Conservation (phyloP, 2,329 filamentous ascomycete genomes). For the Geoglossum cookeanum region DNA sequence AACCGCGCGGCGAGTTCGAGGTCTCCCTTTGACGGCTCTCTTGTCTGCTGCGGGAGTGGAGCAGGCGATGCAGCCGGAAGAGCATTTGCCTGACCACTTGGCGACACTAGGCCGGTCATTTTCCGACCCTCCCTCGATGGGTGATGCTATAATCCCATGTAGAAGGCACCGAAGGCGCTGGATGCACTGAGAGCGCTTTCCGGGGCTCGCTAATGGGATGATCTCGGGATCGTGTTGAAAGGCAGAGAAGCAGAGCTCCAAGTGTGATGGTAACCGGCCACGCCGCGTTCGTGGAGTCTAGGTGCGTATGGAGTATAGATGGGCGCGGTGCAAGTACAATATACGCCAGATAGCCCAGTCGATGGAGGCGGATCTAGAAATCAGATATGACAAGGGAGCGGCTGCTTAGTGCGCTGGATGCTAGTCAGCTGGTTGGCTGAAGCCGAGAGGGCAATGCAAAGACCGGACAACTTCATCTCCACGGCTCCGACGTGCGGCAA, state of each 20-base stretch:
- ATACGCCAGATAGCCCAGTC: background rate
- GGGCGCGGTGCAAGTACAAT: too few relatives aligned
- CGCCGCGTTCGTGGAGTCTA: background rate
- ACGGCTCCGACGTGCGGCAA: background rate
- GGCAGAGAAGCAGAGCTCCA: background rate
- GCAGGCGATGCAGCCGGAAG: constrained; percentile 2
- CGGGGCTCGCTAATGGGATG: background rate
- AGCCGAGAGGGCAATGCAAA: background rate
- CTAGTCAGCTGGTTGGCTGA: background rate
- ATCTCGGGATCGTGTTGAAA: background rate
- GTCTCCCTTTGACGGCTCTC: constrained; percentile 27
- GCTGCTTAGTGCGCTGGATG: background rate
- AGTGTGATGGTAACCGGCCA: background rate
- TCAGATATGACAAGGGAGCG: constrained; percentile 1
- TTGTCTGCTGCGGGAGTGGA: background rate
- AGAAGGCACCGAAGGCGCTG: background rate
- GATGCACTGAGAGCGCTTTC: background rate
- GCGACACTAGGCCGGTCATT: constrained; percentile 6
- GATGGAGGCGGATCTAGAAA: background rate
- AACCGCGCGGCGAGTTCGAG: constrained; percentile 30
- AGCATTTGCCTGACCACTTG: constrained; percentile 5
- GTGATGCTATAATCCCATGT: constrained; percentile 1
- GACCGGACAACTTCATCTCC: background rate
- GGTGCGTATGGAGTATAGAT: too few relatives aligned
- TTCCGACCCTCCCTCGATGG: constrained; percentile 1